Base-by-base conservation (phyloP, 805 yeast genomes). In the Limtongia smithiae region DNA sequence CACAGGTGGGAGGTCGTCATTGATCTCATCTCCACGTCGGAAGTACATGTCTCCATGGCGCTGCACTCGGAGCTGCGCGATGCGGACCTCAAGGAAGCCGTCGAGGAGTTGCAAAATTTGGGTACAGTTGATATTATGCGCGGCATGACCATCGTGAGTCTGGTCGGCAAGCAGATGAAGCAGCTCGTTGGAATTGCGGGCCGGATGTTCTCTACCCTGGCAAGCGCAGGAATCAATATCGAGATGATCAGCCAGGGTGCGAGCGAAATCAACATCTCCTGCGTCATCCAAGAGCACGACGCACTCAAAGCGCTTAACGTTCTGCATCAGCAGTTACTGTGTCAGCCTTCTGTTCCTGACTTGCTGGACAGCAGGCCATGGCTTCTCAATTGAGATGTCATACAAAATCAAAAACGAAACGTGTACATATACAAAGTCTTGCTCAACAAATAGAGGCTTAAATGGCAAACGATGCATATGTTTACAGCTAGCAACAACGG, bases 231-330 rank as follows among this genome's bases (percentile, higher is more conserved):
- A 39, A 84, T 93, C 65, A 93, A 93, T 70, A 88, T 93, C 60
- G 98, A 93, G 69, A 93, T 93, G 98, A 93, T 93, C 69, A 80
- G 89, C 50, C 98, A 93, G 75, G 98, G 98, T 62, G 96, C 97
- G 17, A 91, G 91, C 64, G 98, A 93, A 70, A 93, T 93, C 64
- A 93, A 93, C 67, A 93, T 93, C 45, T 85, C 95, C 30, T 94
- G 97, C 57, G 98, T 93, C 45, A 88, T 93, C 54, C 85, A 85
- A 57, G 88, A 85, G 58, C 71, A 72, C 48, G 93, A 93, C 63
- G 82, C 94, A 12, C 70, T 87, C 27, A 85, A 85, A 66, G 97
- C 97, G 3, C 74, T 93, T 58, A 81, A 81, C 64, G 83, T 89
- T 4, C 81, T 93, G 50, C 98, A 93, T 65, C 83, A 82, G 37